Percentiles rank a stretch among this genome's conserved stretches.
Evolutionary conservation across 306 rosid species (phyloP).

Genomic region (Delonix regia): DNA sequence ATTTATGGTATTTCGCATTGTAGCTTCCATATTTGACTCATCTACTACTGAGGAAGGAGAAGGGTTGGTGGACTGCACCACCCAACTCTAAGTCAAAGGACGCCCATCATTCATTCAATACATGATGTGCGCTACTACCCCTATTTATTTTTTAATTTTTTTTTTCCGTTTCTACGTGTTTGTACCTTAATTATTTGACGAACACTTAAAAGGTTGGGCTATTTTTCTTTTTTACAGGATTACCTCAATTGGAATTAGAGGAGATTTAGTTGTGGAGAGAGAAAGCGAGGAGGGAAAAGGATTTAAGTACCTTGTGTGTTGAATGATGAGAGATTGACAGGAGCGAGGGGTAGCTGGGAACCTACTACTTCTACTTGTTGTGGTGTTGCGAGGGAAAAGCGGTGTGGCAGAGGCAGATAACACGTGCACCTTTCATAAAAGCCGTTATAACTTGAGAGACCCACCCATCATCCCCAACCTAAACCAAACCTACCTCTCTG

Average conservation of each 20-base stretch:
- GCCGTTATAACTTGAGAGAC: conserved; percentile 25
- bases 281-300: background rate
- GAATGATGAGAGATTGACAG: background rate
- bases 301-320: background rate
- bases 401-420: conserved; percentile 56
- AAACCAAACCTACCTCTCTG: conserved; percentile 66
- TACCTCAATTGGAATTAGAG: background rate
- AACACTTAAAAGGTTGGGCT: background rate
- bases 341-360: conserved; percentile 54
- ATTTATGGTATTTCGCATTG: background rate
- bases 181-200: too few relatives aligned
- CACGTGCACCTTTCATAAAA: conserved; percentile 71
- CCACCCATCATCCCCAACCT: conserved; percentile 22
- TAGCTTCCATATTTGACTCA: conserved; percentile 40
- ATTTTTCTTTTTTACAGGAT: background rate
- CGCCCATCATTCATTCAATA: background rate
- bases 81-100: conserved; percentile 39
- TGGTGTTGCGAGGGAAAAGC: background rate
- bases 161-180: background rate
- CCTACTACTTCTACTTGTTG: background rate
- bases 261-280: background rate
- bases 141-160: background rate
- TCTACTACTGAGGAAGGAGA: conserved; percentile 23
- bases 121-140: background rate
- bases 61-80: conserved; percentile 56